phyloP scores from a whole-genome alignment of 163 green algal species.

The Prototheca stagnorum region DNA sequence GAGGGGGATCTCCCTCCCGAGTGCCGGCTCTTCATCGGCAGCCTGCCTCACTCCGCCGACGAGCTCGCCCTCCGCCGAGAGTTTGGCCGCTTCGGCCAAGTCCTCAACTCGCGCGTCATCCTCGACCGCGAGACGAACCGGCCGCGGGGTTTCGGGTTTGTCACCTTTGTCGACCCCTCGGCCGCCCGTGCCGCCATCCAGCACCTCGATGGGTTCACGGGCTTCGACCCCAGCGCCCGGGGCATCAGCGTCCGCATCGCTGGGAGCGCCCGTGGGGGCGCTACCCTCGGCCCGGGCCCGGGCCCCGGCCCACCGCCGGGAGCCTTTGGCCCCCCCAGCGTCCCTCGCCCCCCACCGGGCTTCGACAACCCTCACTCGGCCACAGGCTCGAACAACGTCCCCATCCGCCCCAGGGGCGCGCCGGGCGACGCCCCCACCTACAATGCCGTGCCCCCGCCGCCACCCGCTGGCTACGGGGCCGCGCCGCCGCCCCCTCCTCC shows the following conservation, averaged over 20 bases:
- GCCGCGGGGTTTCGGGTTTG: slow-evolving; percentile 88
- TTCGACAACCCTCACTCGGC: too few relatives aligned
- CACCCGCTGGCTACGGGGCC: background rate
- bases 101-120: slow-evolving; percentile 92
- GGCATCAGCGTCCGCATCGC: slow-evolving; percentile 7
- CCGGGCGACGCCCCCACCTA: background rate
- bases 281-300: too few relatives aligned
- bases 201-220: slow-evolving; percentile 12
- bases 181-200: slow-evolving; percentile 7
- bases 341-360: background rate
- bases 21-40: slow-evolving; percentile 90
- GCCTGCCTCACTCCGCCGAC: slow-evolving; percentile 70
- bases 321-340: background rate
- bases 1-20: slow-evolving; percentile 38
- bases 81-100: slow-evolving; percentile 76
- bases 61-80: slow-evolving; percentile 60
- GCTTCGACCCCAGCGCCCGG: slow-evolving; percentile 5
- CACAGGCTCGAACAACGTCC: too few relatives aligned
- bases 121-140: slow-evolving; percentile 88
- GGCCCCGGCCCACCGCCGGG: background rate
- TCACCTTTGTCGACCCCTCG: slow-evolving; percentile 70
- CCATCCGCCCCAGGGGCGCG: too few relatives aligned
- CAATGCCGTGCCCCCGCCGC: background rate
- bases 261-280: too few relatives aligned
- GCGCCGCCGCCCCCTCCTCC: slow-evolving; percentile 3